These are phyloP conservation scores for Nakazawaea anatomiae DNA, from an alignment of 805 yeast species.

Conservation along the genomic window DNA sequence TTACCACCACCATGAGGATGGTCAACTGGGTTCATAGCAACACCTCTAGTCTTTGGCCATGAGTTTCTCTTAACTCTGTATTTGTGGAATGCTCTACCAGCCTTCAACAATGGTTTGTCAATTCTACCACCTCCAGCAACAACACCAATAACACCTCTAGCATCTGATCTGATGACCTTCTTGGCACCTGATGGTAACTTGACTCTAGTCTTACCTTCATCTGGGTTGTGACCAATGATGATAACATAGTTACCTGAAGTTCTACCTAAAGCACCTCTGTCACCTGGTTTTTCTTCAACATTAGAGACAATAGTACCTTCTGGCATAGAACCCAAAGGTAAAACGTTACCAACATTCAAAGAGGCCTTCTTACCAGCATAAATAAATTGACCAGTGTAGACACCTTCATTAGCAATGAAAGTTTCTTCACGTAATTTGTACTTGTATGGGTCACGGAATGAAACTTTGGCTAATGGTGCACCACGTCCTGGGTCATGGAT, in stretches of 20 bases:
- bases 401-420: conserved; percentile 99
- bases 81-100: conserved; percentile 99
- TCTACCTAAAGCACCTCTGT: conserved; percentile 99
- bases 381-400: conserved; percentile 98
- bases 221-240: conserved; percentile 98
- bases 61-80: conserved; percentile 99
- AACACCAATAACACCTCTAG: conserved; percentile 99
- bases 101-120: conserved; percentile 99
- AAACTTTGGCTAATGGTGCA: conserved; percentile 99
- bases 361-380: conserved; percentile 99
- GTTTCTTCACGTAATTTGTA: conserved; percentile 97
- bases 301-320: conserved; percentile 99
- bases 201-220: conserved; percentile 98
- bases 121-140: conserved; percentile 99
- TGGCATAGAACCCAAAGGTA: conserved; percentile 96
- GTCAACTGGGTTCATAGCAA: conserved; percentile 99
- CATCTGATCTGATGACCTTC: conserved; percentile 91
- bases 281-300: conserved; percentile 98
- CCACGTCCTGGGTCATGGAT: conserved; percentile 99
- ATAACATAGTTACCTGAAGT: conserved; percentile 99
- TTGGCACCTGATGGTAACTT: conserved; percentile 99
- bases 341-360: conserved; percentile 92
- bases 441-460: conserved; percentile 99
- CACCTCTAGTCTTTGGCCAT: conserved; percentile 99
- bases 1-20: conserved; percentile 99